phyloP scores from a whole-genome alignment of 2,329 filamentous ascomycete genomes.

The Penicillium sp. region DNA sequence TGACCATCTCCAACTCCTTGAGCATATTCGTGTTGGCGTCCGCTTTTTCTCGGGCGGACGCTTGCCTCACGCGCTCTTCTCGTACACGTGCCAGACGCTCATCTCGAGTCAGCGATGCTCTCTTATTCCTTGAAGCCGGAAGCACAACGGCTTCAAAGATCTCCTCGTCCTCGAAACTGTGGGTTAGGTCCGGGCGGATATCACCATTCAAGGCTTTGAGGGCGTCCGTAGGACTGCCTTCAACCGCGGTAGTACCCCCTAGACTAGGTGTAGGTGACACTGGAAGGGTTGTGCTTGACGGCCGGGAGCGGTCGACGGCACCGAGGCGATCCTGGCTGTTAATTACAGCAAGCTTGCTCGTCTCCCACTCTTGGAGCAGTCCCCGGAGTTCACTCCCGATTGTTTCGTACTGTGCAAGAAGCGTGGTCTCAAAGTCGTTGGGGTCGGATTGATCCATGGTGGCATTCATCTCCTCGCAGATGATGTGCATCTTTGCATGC shows the following conservation, averaged over 20 bases:
- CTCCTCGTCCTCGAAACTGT: constrained; percentile 64
- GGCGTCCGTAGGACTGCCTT: constrained; percentile 68
- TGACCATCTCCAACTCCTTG: constrained; percentile 88
- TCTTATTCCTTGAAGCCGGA: constrained; percentile 64
- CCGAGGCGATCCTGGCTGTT: constrained; percentile 82
- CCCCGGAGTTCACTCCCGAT: constrained; percentile 85
- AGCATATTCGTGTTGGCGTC: constrained; percentile 90
- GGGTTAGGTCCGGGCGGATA: constrained; percentile 40
- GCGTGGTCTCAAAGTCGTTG: constrained; percentile 73
- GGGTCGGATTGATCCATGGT: constrained; percentile 72
- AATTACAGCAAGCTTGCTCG: constrained; percentile 80
- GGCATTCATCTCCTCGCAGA: constrained; percentile 86
- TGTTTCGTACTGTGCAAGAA: constrained; percentile 91
- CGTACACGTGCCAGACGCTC: constrained; percentile 87
- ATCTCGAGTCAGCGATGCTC: constrained; percentile 75
- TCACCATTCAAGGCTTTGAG: constrained; percentile 80
- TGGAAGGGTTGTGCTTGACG: constrained; percentile 51
- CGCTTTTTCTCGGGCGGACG: constrained; percentile 70
- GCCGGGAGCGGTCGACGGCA: constrained; percentile 61
- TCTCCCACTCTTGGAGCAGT: constrained; percentile 82
- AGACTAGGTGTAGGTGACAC: constrained; percentile 52
- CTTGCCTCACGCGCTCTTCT: constrained; percentile 79
- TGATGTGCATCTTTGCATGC: constrained; percentile 90
- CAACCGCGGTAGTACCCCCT: constrained; percentile 53
- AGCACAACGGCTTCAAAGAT: constrained; percentile 90